These are phyloP conservation scores for Cercospora citrullina DNA, from an alignment of 2,329 filamentous ascomycete genomes.

Conservation along the genomic window DNA sequence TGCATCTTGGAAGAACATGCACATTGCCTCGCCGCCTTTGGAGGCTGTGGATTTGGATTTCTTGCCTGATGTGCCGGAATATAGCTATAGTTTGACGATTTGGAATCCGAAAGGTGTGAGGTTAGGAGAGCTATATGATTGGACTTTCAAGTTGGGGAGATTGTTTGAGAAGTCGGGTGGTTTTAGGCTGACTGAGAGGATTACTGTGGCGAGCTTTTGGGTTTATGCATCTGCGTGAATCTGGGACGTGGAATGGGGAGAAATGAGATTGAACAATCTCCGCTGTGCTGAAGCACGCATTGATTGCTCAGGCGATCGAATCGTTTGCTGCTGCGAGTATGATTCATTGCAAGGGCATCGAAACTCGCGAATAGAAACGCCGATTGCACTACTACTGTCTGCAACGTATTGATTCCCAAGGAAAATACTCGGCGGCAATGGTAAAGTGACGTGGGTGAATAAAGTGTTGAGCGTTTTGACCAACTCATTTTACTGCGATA, in stretches of 20 bases:
- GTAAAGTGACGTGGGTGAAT: too few species aligned
- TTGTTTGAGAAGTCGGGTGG: slow-evolving; percentile 5
- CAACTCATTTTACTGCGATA: too few species aligned
- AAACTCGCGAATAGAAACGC: too few species aligned
- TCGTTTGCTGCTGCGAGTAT: too few species aligned
- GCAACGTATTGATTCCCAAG: too few species aligned
- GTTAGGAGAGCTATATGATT: slow-evolving; percentile 20
- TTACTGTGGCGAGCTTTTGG: slow-evolving; percentile 6
- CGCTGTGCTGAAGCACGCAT: background rate
- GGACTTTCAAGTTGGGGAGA: slow-evolving; percentile 18
- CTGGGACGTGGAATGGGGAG: background rate
- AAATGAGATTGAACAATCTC: background rate
- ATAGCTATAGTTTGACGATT: slow-evolving; percentile 9
- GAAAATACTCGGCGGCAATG: too few species aligned
- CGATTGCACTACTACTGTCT: too few species aligned
- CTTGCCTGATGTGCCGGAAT: slow-evolving; percentile 5
- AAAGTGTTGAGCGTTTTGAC: too few species aligned
- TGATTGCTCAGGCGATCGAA: background rate
- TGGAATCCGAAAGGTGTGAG: slow-evolving; percentile 16
- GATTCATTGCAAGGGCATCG: too few species aligned
- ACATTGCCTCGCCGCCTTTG: slow-evolving; percentile 14
- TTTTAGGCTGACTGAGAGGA: background rate
- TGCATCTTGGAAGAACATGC: slow-evolving; percentile 17
- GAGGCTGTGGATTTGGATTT: slow-evolving; percentile 15
- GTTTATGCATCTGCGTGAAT: background rate